Base-by-base conservation (phyloP, 2,329 filamentous ascomycete genomes). In the Ophiostoma sp. region DNA sequence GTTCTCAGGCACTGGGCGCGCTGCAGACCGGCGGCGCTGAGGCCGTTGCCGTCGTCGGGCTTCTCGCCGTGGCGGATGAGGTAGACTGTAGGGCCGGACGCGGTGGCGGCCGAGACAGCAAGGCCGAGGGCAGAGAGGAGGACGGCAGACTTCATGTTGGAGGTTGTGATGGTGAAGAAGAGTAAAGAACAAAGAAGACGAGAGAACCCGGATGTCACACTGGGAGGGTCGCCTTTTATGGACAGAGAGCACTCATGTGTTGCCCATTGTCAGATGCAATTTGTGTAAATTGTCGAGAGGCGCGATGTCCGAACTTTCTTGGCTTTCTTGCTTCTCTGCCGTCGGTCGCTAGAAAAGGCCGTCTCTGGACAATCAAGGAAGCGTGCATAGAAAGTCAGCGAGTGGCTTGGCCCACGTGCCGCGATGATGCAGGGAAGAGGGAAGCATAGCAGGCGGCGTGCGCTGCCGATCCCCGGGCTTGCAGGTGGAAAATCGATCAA, bases 41-140 rank as follows among this genome's bases (percentile, higher is more conserved):
- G 81, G 1, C 88, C 88, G 73, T 84, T 80, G 45, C 82, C 81
- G 19, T 83, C 83, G 50, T 83, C 79, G 0, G 89, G 88, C 79
- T 91, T 91, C 79, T 91, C 89, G 74, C 89, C 89, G 76, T 91
- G 89, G 22, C 89, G 86, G 78, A 91, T 91, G 9, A 91, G 80
- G 78, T 89, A 91, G 42, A 91, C 86, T 0, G 85, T 90, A 1
- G 87, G 84, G 33, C 68, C 61, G n/a, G 45, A 48, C 39, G 70
- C 57, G 59, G 50, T 28, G n/a, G 63, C 25, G 25, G 22, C 68
- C n/a, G 12, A 33, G 33, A 68, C 59, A 4, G 61, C 39, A 6
- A 52, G 48, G 31, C 42, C 48, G 17, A 72, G 50, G 28, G 69
- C 69, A 19, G 52, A 31, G 22, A 69, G 12, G 25, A 69, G 5